Evolutionary conservation across 2,329 filamentous ascomycete genomes (phyloP).

Genomic region (Calonectria pteridis): DNA sequence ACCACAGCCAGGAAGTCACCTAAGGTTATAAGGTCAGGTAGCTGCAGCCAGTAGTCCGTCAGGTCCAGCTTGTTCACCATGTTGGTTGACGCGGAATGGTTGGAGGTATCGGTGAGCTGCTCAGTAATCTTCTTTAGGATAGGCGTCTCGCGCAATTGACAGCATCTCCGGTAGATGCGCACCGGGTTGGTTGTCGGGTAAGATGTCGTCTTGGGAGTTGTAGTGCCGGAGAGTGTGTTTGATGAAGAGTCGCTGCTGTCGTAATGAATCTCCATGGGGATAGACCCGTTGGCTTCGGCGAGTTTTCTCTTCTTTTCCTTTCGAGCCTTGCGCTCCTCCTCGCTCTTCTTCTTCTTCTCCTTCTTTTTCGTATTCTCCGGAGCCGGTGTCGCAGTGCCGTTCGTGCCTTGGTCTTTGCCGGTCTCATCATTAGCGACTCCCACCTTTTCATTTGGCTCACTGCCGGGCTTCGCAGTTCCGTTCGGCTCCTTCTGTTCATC

Average conservation of each 20-base stretch:
- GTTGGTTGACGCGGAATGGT: slow-evolving; percentile 75
- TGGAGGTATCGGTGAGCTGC: slow-evolving; percentile 81
- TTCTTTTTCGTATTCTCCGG: slow-evolving; percentile 76
- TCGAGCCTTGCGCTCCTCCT: slow-evolving; percentile 90
- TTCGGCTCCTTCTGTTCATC: slow-evolving; percentile 62
- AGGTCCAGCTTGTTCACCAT: slow-evolving; percentile 86
- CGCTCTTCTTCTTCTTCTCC: slow-evolving; percentile 95
- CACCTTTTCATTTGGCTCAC: slow-evolving; percentile 57
- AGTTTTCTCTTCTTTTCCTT: slow-evolving; percentile 89
- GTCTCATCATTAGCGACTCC: slow-evolving; percentile 42
- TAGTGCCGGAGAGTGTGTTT: slow-evolving; percentile 30
- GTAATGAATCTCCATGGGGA: slow-evolving; percentile 85
- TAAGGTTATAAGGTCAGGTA: slow-evolving; percentile 86
- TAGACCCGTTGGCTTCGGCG: slow-evolving; percentile 87
- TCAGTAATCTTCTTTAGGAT: slow-evolving; percentile 93
- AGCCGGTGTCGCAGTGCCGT: slow-evolving; percentile 35
- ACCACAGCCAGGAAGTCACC: slow-evolving; percentile 96
- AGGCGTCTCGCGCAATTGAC: slow-evolving; percentile 91
- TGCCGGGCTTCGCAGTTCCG: slow-evolving; percentile 55
- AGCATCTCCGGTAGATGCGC: slow-evolving; percentile 93
- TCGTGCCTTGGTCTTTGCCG: slow-evolving; percentile 40
- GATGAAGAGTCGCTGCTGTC: slow-evolving; percentile 74
- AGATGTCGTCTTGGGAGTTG: slow-evolving; percentile 45
- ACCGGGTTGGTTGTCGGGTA: slow-evolving; percentile 90
- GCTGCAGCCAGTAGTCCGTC: slow-evolving; percentile 84